Evolutionary conservation across 768 basidiomycete genomes (phyloP), one percentile per base, ranked within the genome.

Genomic region (Leucocoprinus sp.): DNA sequence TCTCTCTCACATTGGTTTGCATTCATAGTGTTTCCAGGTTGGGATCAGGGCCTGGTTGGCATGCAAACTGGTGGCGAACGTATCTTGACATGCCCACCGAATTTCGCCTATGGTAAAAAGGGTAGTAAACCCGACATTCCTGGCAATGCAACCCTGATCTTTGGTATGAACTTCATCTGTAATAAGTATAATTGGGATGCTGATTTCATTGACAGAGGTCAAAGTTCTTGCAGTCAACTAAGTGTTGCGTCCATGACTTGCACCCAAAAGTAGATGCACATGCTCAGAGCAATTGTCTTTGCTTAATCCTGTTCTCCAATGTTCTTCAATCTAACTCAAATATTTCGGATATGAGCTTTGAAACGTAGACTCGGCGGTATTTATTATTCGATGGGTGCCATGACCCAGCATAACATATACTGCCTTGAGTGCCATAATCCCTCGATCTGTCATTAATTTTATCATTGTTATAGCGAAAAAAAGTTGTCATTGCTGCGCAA

Each of bases 61-160:
- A 96, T 98, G 93, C 82, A 88, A 55, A 79, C 84, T 31, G 85
- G 81, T 31, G 93, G 93, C 21, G 93, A 97, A 65, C 79, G 95
- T 41, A 66, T 80, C 47, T 69, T 98, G 53, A 80, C 72, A 34
- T 73, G 93, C 39, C 90, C 89, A 35, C 67, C 85, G 11, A 57
- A 69, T 22, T 71, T 88, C 69, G 84, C 61, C 15, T 88, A 86
- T 51, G 95, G 93, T 35, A 81, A 82, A 57, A 65, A 67, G 54
- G 62, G 59, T 11, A 29, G 38, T 4, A 59, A 64, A 5, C 60
- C 56, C n/a, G 73, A 60, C 8, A 93, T 95, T 45, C 92, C 92
- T 42, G 56, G 78, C 31, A 86, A 85, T 62, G 81, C 92, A 5
- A 91, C 85, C 12, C 72, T 95, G 42, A 70, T 68, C 50, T 95